These are phyloP conservation scores for Lecanicillium sp. DNA, from an alignment of 2,329 filamentous ascomycete genomes.

Conservation along the genomic window DNA sequence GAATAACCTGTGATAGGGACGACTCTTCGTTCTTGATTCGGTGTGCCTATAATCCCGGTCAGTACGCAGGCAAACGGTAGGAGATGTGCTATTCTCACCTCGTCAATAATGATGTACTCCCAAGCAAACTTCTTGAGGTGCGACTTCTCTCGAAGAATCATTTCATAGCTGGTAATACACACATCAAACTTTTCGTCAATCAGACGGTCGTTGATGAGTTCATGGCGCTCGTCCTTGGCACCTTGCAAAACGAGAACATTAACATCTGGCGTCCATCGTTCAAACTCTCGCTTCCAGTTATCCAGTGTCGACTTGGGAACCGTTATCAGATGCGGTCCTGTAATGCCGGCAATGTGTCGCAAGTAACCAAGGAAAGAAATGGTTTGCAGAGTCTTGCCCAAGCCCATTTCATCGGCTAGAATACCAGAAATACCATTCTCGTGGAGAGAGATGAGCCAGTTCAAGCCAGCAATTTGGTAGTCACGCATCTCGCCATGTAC, in stretches of 20 bases:
- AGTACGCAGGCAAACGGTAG: not conserved
- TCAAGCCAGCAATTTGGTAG: conserved; percentile 90
- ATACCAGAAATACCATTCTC: conserved; percentile 99
- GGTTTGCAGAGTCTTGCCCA: conserved; percentile 95
- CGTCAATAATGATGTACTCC: conserved; percentile 99
- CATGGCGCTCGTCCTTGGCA: conserved; percentile 84
- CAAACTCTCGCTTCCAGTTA: conserved; percentile 96
- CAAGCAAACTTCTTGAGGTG: conserved; percentile 96
- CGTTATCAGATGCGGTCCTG: conserved; percentile 80
- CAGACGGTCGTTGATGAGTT: conserved; percentile 84
- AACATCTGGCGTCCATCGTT: conserved; percentile 89
- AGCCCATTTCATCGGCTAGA: conserved; percentile 94
- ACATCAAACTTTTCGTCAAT: conserved; percentile 94
- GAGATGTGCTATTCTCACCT: conserved; percentile 29
- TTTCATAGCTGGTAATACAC: conserved; percentile 97
- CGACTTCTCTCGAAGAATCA: conserved; percentile 92
- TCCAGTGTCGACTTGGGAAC: conserved; percentile 97
- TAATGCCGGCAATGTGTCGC: conserved; percentile 81
- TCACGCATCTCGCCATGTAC: conserved; percentile 87
- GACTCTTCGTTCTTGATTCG: conserved; percentile 99
- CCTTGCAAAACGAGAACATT: conserved; percentile 91
- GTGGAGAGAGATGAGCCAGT: conserved; percentile 95
- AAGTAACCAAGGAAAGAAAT: conserved; percentile 95
- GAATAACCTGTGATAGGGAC: conserved; percentile 90
- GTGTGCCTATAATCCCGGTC: conserved; percentile 47